phyloP scores from a whole-genome alignment of 2,329 filamentous ascomycete genomes.

The Aureobasidium namibiae region DNA sequence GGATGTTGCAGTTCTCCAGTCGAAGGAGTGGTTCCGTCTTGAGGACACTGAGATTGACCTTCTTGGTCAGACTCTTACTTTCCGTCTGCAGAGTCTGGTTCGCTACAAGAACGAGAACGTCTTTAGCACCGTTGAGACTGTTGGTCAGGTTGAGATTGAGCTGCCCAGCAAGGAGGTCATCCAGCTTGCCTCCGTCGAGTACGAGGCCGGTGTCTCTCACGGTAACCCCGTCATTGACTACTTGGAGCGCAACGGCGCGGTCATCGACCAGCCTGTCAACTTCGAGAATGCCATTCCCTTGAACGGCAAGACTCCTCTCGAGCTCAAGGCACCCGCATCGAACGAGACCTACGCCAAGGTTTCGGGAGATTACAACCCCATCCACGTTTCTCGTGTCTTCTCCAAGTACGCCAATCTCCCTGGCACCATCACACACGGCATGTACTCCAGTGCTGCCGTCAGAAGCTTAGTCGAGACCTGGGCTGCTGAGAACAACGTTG shows the following conservation, averaged over 20 bases:
- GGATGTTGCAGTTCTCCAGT: slow-evolving; percentile 87
- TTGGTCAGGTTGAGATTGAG: slow-evolving; percentile 87
- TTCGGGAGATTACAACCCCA: slow-evolving; percentile 97
- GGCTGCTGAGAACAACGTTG: slow-evolving; percentile 98
- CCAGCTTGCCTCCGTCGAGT: slow-evolving; percentile 94
- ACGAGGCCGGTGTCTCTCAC: slow-evolving; percentile 82
- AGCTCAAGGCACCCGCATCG: slow-evolving; percentile 82
- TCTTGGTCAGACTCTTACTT: slow-evolving; percentile 85
- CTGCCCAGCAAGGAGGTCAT: slow-evolving; percentile 95
- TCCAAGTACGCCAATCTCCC: slow-evolving; percentile 91
- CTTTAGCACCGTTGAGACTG: slow-evolving; percentile 84
- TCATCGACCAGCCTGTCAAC: slow-evolving; percentile 90
- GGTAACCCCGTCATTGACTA: slow-evolving; percentile 98
- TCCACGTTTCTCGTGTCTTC: slow-evolving; percentile 96
- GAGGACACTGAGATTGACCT: slow-evolving; percentile 80
- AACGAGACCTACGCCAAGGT: slow-evolving; percentile 98
- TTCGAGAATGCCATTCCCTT: slow-evolving; percentile 97
- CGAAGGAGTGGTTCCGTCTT: slow-evolving; percentile 95
- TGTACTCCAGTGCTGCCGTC: slow-evolving; percentile 97
- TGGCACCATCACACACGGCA: slow-evolving; percentile 96
- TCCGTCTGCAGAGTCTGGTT: slow-evolving; percentile 86
- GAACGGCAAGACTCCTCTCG: slow-evolving; percentile 81
- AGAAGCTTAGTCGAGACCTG: slow-evolving; percentile 95
- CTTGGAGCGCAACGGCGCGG: slow-evolving; percentile 79
- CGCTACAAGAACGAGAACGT: slow-evolving; percentile 92